These are phyloP conservation scores for Dentiscutata heterogama DNA, from an alignment of 371 early-diverging fungal genomes.

Conservation along the genomic window DNA sequence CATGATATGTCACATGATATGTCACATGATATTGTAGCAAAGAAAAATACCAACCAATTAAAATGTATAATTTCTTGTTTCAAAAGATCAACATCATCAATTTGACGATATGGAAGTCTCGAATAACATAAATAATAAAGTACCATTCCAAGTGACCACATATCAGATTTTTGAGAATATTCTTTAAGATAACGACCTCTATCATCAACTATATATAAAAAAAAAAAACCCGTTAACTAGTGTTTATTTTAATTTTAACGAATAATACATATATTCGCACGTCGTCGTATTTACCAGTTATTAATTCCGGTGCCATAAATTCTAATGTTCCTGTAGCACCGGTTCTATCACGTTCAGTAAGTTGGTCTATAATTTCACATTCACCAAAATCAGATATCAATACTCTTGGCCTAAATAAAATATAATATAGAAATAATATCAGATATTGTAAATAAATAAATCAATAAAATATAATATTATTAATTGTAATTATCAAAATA, in stretches of 20 bases:
- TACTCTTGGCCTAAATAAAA: slow-evolving; percentile 72
- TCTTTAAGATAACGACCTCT: slow-evolving; percentile 73
- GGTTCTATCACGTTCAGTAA: slow-evolving; percentile 74
- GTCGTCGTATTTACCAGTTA: slow-evolving; percentile 47
- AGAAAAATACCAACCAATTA: slow-evolving; percentile 45
- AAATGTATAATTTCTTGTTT: slow-evolving; percentile 81
- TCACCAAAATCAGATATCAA: slow-evolving; percentile 97
- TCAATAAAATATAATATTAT: slow-evolving; percentile 39
- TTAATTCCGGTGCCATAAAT: slow-evolving; percentile 92
- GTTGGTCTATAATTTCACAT: slow-evolving; percentile 81
- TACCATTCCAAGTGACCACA: slow-evolving; percentile 96
- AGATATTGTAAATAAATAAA: too few species aligned
- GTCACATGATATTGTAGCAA: background rate
- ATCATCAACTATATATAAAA: slow-evolving; percentile 57
- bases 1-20: background rate
- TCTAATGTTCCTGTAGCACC: slow-evolving; percentile 97
- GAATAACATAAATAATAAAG: slow-evolving; percentile 92
- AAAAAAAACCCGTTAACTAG: background rate
- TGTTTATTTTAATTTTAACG: background rate
- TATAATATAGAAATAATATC: too few species aligned
- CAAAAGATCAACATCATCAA: slow-evolving; percentile 90
- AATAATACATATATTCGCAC: slow-evolving; percentile 12
- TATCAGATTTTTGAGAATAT: slow-evolving; percentile 88
- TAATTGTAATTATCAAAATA: background rate
- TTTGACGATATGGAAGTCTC: slow-evolving; percentile 81